Conservation (phyloP, 106 monocot species). For the Allium cepa region DNA sequence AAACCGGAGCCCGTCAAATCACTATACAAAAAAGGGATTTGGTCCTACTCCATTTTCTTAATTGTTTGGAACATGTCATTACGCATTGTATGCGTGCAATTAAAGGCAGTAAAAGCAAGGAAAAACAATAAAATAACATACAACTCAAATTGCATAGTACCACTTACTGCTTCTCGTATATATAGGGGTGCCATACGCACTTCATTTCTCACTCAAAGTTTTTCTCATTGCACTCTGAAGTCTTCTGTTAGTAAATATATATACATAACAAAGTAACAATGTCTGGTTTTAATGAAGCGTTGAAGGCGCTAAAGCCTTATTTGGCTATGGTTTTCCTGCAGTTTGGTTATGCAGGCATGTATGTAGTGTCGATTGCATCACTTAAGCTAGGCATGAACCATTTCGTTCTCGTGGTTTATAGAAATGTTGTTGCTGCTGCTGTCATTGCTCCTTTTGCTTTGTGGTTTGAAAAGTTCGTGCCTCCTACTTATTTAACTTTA, state of each 20-base stretch:
- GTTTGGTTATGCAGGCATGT: constrained; percentile 55
- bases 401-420: constrained; percentile 58
- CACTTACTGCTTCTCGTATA: not conserved
- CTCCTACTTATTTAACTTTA: constrained; percentile 2
- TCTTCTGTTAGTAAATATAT: not conserved
- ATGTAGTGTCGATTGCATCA: constrained; percentile 29
- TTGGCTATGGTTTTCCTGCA: constrained; percentile 48
- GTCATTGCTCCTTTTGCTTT: constrained; percentile 51
- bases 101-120: not conserved
- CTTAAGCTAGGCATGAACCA: constrained; percentile 63
- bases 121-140: not conserved
- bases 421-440: constrained; percentile 27
- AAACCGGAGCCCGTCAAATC: no score
- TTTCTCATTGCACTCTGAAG: not conserved
- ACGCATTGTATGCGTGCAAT: no score
- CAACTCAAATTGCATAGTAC: not conserved
- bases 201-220: not conserved
- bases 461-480: constrained; percentile 40
- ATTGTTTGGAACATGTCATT: not conserved
- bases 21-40: not conserved
- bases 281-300: constrained; percentile 4
- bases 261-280: constrained; percentile 15
- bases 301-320: constrained; percentile 42
- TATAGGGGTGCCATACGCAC: not conserved
- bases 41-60: not conserved